Conservation (phyloP, 2,329 filamentous ascomycete species). For the Fusarium pseudonygamai region DNA sequence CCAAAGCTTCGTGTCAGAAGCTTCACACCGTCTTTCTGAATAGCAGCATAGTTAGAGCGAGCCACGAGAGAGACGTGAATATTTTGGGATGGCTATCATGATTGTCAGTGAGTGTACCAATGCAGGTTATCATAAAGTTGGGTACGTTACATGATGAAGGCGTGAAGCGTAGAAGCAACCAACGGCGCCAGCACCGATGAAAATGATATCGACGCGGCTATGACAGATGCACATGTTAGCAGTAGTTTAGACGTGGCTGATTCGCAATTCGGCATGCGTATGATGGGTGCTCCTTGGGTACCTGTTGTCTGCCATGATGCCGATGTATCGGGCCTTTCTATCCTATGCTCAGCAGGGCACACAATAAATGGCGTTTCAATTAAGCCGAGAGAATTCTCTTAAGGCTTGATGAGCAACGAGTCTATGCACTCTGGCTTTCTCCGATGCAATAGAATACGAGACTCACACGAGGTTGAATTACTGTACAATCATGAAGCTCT, state of each 20-base stretch:
- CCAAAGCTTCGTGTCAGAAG: slow-evolving; percentile 74
- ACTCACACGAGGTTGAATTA: slow-evolving; percentile 15
- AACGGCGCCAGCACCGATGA: slow-evolving; percentile 76
- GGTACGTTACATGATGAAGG: slow-evolving; percentile 63
- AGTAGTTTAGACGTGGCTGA: background rate
- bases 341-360: slow-evolving; percentile 1
- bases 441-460: background rate
- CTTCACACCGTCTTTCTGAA: slow-evolving; percentile 68
- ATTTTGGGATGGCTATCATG: slow-evolving; percentile 56
- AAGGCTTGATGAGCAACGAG: background rate
- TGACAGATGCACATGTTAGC: slow-evolving; percentile 12
- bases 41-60: slow-evolving; percentile 75
- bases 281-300: slow-evolving; percentile 2
- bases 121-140: slow-evolving; percentile 1
- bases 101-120: background rate
- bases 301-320: slow-evolving; percentile 32
- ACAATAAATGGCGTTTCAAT: background rate
- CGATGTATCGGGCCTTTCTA: background rate
- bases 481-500: background rate
- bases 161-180: slow-evolving; percentile 78
- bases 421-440: background rate
- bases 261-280: background rate
- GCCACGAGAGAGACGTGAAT: slow-evolving; percentile 75
- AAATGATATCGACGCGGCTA: slow-evolving; percentile 63
- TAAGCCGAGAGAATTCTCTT: background rate